Conservation (phyloP, 2,329 filamentous ascomycete genomes). For the Trichoderma polysporum region DNA sequence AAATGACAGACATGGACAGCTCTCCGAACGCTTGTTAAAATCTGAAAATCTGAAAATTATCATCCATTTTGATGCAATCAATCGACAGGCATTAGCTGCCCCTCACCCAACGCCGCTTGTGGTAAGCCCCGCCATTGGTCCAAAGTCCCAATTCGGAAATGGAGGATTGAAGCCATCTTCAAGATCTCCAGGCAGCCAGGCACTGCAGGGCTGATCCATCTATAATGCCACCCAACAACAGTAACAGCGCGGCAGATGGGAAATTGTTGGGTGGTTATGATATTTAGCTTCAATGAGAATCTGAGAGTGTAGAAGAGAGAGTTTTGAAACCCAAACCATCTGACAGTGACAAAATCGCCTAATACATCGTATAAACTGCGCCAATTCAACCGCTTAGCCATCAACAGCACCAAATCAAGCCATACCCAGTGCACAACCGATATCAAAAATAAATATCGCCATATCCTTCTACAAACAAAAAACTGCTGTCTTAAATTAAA, state of each 20-base stretch:
- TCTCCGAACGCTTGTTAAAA: neutral
- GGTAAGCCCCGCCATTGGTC: slow-evolving; percentile 3
- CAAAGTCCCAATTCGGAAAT: slow-evolving; percentile 12
- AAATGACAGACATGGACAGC: neutral
- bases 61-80: neutral
- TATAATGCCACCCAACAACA: too few relatives aligned
- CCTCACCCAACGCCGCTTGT: neutral
- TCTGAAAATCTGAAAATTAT: neutral
- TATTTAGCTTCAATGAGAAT: neutral
- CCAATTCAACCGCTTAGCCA: too few relatives aligned
- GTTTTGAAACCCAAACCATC: neutral
- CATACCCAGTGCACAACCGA: neutral
- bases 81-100: slow-evolving; percentile 5
- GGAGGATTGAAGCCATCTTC: slow-evolving; percentile 3
- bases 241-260: neutral
- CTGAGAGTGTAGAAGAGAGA: neutral
- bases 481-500: neutral
- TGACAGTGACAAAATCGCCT: too few relatives aligned
- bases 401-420: neutral
- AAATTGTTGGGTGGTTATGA: too few relatives aligned
- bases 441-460: neutral
- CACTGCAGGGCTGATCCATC: neutral
- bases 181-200: neutral
- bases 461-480: neutral
- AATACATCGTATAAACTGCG: neutral